phyloP scores from a whole-genome alignment of 1,284 basidiomycete genomes.

The Phellinidium pouzarii region DNA sequence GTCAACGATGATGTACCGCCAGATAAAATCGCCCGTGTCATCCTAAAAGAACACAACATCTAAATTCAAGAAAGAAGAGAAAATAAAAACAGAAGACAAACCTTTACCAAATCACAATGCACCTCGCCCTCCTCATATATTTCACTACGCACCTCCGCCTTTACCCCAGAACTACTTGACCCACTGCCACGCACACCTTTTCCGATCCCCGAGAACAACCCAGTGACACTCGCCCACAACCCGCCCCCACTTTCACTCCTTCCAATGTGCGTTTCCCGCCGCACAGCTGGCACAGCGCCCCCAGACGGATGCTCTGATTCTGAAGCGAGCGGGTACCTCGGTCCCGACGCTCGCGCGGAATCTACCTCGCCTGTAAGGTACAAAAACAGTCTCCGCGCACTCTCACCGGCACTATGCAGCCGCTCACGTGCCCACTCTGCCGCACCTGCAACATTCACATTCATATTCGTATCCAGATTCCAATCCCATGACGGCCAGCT shows the following conservation, averaged over 20 bases:
- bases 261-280: slow-evolving; percentile 25
- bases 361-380: slow-evolving; percentile 58
- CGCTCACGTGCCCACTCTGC: slow-evolving; percentile 39
- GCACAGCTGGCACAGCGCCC: slow-evolving; percentile 31
- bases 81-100: slow-evolving; percentile 30
- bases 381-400: slow-evolving; percentile 49
- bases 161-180: slow-evolving; percentile 24
- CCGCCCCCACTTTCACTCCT: slow-evolving; percentile 33
- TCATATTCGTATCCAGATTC: not conserved
- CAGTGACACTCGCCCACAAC: slow-evolving; percentile 47
- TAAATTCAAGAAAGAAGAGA: slow-evolving; percentile 9
- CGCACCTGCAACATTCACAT: too few relatives aligned
- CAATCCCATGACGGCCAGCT: slow-evolving; percentile 46
- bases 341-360: slow-evolving; percentile 10
- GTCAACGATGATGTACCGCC: slow-evolving; percentile 71
- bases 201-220: slow-evolving; percentile 63
- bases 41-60: slow-evolving; percentile 41
- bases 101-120: slow-evolving; percentile 69
- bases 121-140: slow-evolving; percentile 67
- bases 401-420: slow-evolving; percentile 35
- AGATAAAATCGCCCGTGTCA: slow-evolving; percentile 67
- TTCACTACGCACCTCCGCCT: not conserved
- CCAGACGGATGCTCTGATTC: not conserved
- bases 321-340: slow-evolving; percentile 8
- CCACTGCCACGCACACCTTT: slow-evolving; percentile 32